A percentile compares a stretch with the other conserved stretches of the same genome.
These are phyloP conservation scores for Talaromyces marneffei DNA, from an alignment of 2,329 filamentous ascomycete genomes.

Conservation along the genomic window DNA sequence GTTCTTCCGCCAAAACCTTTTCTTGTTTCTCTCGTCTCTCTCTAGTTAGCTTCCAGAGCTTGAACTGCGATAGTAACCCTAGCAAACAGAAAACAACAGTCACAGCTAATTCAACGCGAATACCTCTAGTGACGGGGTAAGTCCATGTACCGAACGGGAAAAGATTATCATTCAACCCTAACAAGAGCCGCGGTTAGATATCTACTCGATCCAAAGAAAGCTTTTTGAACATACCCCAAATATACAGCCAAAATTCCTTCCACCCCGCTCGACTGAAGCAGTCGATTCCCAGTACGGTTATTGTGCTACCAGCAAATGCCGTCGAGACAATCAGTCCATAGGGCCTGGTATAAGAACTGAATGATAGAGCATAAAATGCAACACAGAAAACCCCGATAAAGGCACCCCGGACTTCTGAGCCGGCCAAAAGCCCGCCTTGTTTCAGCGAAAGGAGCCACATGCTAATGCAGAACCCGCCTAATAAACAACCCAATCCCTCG, in stretches of 20 bases:
- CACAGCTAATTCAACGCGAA: constrained; percentile 75
- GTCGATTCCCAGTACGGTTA: constrained; percentile 76
- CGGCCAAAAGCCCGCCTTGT: constrained; percentile 65
- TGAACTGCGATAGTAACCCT: constrained; percentile 77
- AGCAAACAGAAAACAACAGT: constrained; percentile 68
- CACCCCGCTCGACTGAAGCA: constrained; percentile 84
- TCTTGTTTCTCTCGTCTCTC: constrained; percentile 45
- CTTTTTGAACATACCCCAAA: constrained; percentile 58
- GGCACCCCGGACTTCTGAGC: constrained; percentile 58
- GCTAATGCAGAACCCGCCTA: constrained; percentile 76
- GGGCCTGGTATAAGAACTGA: constrained; percentile 68
- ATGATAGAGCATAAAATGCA: constrained; percentile 66
- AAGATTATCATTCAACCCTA: constrained; percentile 65
- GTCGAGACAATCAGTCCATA: constrained; percentile 72
- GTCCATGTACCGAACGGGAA: constrained; percentile 72
- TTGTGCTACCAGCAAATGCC: constrained; percentile 75
- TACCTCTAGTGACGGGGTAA: constrained; percentile 80
- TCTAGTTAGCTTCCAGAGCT: constrained; percentile 74
- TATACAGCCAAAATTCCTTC: constrained; percentile 93
- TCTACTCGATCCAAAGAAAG: background rate
- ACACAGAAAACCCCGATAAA: constrained; percentile 70
- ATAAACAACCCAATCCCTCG: constrained; percentile 75
- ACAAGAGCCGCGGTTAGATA: background rate
- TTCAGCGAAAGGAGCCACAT: constrained; percentile 87
- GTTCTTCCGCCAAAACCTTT: constrained; percentile 44